These are phyloP conservation scores for Falciphora oryzae DNA, from an alignment of 2,329 filamentous ascomycete species.

Conservation along the genomic window DNA sequence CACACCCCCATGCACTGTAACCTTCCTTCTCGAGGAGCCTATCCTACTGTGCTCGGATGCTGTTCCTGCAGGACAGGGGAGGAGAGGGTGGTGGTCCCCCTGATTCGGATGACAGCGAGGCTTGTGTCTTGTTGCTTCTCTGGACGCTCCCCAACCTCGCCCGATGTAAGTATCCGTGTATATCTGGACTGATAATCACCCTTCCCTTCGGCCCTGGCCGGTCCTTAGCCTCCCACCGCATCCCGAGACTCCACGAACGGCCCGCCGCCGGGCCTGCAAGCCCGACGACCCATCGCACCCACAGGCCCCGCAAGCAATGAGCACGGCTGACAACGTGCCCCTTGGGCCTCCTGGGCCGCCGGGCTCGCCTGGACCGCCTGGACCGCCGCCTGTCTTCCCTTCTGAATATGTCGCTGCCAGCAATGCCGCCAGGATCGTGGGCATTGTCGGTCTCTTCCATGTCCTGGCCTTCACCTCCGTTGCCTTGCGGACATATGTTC, in stretches of 20 bases:
- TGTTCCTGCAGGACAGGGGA: not conserved
- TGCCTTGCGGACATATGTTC: constrained; percentile 9
- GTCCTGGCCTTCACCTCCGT: constrained; percentile 10
- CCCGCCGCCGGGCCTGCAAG: too few species aligned
- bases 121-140: too few species aligned
- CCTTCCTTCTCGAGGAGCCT: not conserved
- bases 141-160: too few species aligned
- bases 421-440: constrained; percentile 10
- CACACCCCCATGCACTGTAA: not conserved
- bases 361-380: not conserved
- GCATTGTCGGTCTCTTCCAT: constrained; percentile 9
- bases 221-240: not conserved
- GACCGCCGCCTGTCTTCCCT: not conserved
- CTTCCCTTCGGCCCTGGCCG: too few species aligned
- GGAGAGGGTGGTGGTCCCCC: not conserved
- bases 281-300: too few species aligned
- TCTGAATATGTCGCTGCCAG: constrained; percentile 7
- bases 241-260: not conserved
- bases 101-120: not conserved
- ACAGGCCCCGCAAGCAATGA: not conserved
- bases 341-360: not conserved
- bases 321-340: not conserved
- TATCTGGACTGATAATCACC: too few species aligned
- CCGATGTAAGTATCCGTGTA: too few species aligned
- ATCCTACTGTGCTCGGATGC: too few species aligned